Percentiles rank a stretch among this genome's conserved stretches.
Evolutionary conservation across 345 rosid genomes (phyloP).

Genomic region (Lepidium africanum): DNA sequence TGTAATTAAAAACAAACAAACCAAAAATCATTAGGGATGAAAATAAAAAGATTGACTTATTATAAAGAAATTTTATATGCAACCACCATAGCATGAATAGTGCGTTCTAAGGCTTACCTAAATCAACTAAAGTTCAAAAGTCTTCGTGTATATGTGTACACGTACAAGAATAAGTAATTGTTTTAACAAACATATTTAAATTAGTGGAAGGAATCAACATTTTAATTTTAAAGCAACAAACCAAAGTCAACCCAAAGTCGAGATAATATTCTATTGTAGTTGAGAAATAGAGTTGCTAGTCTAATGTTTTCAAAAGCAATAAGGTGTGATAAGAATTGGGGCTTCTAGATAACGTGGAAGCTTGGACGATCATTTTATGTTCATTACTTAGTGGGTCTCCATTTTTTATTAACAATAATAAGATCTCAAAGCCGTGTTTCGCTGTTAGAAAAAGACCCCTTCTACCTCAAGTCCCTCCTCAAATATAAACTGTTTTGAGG

Average conservation of each 20-base stretch:
- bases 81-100: too few species aligned
- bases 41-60: too few species aligned
- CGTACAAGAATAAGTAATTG: neutral
- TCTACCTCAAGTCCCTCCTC: too few species aligned
- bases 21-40: too few species aligned
- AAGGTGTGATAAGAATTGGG: neutral
- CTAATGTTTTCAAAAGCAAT: neutral
- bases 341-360: neutral
- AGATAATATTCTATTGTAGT: neutral
- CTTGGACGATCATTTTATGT: neutral
- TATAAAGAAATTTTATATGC: too few species aligned
- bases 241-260: neutral
- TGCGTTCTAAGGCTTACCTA: too few species aligned
- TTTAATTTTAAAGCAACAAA: neutral
- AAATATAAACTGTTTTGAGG: too few species aligned
- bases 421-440: too few species aligned
- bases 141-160: too few species aligned
- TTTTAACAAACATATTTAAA: neutral
- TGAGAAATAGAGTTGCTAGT: neutral
- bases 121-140: too few species aligned
- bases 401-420: constrained; percentile 8
- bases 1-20: too few species aligned
- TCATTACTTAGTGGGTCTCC: constrained; percentile 25
- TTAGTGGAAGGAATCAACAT: neutral
- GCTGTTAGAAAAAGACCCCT: neutral